Base-by-base conservation (phyloP, 352 stramenopile genomes). In the Pythium chondricola region DNA sequence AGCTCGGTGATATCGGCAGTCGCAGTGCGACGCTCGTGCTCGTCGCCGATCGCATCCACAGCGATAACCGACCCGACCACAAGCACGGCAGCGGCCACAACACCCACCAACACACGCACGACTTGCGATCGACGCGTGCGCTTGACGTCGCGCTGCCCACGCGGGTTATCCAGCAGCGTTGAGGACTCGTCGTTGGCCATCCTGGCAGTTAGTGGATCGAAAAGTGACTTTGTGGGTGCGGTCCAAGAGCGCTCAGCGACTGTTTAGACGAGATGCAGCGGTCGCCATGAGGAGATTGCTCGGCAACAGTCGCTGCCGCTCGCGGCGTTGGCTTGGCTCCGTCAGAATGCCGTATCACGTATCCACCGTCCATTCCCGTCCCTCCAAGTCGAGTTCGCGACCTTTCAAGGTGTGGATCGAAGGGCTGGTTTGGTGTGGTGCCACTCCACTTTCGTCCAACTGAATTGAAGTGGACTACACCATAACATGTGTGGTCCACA, bases 61-160 rank as follows among this genome's bases (percentile, higher is more conserved):
- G 56, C 63, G 16, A 71, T 37, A 7, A 58, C 48, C 17, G 54
- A 61, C 4, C 51, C 52, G 2, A 47, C 52, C n/a, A 64, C 41
- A 13, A 71, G 35, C 11, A 43, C 29, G 4, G 58, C 16, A 0
- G 56, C 53, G 9, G 50, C 52, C 6, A 67, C 24, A 26, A 62
- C 29, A 17, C 55, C 48, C 16, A 63, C 17, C 10, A 22, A 29
- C 0, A 53, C 24, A 9, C 55, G 55, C 43, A 63, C 16, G 25
- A 22, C 33, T 20, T 52, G 36, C 6, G 40, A 29, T n/a, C 53
- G 53, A 13, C 46, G 40, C 30, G 32, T 42, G 6, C 30, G 27
- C 6, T 6, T 11, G 17, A 18, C 24, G 11, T 44, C 37, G 6
- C 24, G 25, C 22, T 22, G 38, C n/a, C 17, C 32, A 24, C 17